phyloP scores from a whole-genome alignment of 345 rosid species.

The Eucalyptus albens region DNA sequence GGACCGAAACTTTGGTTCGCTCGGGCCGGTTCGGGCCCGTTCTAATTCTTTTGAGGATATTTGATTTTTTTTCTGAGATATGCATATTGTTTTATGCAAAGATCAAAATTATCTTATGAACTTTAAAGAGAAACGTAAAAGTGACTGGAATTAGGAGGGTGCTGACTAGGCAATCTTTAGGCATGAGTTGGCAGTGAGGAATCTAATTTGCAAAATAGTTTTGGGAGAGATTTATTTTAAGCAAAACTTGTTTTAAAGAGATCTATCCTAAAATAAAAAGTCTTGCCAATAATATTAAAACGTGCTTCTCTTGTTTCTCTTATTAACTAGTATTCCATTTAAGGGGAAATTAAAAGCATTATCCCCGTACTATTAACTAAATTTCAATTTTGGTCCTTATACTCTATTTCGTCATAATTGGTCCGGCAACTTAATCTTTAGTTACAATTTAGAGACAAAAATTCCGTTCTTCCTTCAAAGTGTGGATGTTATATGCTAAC shows the following conservation, averaged over 20 bases:
- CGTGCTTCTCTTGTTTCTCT: rapidly evolving
- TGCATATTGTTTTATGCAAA: not conserved
- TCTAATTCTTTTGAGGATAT: not conserved
- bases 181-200: not conserved
- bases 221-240: not conserved
- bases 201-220: not conserved
- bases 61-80: not conserved
- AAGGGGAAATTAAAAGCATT: rapidly evolving
- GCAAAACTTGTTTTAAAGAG: rapidly evolving
- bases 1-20: not conserved
- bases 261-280: not conserved
- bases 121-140: not conserved
- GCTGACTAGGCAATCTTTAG: not conserved
- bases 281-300: not conserved
- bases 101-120: not conserved
- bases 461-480: rapidly evolving
- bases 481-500: not conserved
- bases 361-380: no score
- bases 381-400: not conserved
- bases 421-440: not conserved
- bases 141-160: not conserved
- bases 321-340: not conserved
- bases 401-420: not conserved
- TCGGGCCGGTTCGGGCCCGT: not conserved
- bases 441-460: rapidly evolving